Evolutionary conservation across 352 stramenopile genomes (phyloP).

Genomic region (Stephanocyclus meneghinianus): DNA sequence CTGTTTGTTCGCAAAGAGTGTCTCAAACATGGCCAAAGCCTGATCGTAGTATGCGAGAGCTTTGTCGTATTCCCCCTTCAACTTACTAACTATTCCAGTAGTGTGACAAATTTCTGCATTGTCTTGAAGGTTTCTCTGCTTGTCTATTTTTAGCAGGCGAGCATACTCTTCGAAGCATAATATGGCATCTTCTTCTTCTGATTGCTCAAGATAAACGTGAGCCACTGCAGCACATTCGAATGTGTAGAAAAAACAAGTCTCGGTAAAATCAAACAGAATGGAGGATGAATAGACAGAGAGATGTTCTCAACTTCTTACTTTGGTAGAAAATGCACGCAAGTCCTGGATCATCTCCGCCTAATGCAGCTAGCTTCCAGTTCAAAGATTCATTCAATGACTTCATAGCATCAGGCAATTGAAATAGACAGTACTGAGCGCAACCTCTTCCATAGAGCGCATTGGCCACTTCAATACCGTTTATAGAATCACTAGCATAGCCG

Average conservation of each 20-base stretch:
- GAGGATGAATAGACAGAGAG: not conserved
- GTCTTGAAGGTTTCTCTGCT: constrained; percentile 54
- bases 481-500: constrained; percentile 50
- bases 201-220: constrained; percentile 59
- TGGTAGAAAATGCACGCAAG: constrained; percentile 67
- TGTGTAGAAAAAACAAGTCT: not conserved
- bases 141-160: constrained; percentile 53
- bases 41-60: constrained; percentile 54
- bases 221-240: constrained; percentile 26
- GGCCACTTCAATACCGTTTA: constrained; percentile 55
- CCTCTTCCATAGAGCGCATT: constrained; percentile 67
- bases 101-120: constrained; percentile 63
- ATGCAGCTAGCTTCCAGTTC: constrained; percentile 61
- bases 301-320: constrained; percentile 7
- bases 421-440: constrained; percentile 58
- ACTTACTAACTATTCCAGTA: constrained; percentile 57
- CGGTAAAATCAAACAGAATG: not conserved
- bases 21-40: constrained; percentile 58
- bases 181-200: constrained; percentile 49
- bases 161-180: constrained; percentile 61
- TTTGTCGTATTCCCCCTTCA: constrained; percentile 48
- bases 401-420: constrained; percentile 59
- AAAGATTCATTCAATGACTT: constrained; percentile 65
- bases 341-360: constrained; percentile 55
- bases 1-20: constrained; percentile 44